Conservation (phyloP, 2,329 filamentous ascomycete genomes). For the Fusarium haematococcum region DNA sequence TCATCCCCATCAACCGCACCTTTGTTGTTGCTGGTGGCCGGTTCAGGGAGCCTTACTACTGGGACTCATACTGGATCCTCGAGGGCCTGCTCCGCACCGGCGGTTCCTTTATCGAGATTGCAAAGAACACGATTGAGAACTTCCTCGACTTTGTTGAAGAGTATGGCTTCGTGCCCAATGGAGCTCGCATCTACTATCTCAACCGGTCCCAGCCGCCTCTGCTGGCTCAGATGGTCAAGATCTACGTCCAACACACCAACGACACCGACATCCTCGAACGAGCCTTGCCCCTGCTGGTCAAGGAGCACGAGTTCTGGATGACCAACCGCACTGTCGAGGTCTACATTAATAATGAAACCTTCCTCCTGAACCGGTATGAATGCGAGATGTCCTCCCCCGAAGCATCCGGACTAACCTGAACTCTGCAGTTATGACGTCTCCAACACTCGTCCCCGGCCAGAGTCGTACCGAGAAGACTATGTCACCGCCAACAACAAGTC, state of each 20-base stretch:
- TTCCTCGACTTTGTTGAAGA: constrained; percentile 74
- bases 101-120: constrained; percentile 72
- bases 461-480: constrained; percentile 76
- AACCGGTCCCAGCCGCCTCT: constrained; percentile 77
- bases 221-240: constrained; percentile 73
- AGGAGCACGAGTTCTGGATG: constrained; percentile 73
- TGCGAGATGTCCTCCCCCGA: background rate
- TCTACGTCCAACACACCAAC: constrained; percentile 73
- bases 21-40: constrained; percentile 80
- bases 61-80: constrained; percentile 78
- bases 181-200: constrained; percentile 74
- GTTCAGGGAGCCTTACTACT: constrained; percentile 78
- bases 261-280: constrained; percentile 70
- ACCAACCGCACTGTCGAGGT: constrained; percentile 70
- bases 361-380: constrained; percentile 66
- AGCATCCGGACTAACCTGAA: constrained; percentile 27
- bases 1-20: constrained; percentile 73
- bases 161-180: constrained; percentile 76
- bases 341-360: constrained; percentile 58
- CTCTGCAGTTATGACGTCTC: constrained; percentile 64
- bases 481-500: constrained; percentile 73
- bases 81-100: constrained; percentile 74
- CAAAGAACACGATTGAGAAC: constrained; percentile 76
- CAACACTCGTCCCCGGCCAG: constrained; percentile 75
- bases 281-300: constrained; percentile 71